A percentile compares a stretch with the other conserved stretches of the same genome.
These are phyloP conservation scores for Kernera saxatilis DNA, from an alignment of 345 rosid genomes.

Conservation along the genomic window DNA sequence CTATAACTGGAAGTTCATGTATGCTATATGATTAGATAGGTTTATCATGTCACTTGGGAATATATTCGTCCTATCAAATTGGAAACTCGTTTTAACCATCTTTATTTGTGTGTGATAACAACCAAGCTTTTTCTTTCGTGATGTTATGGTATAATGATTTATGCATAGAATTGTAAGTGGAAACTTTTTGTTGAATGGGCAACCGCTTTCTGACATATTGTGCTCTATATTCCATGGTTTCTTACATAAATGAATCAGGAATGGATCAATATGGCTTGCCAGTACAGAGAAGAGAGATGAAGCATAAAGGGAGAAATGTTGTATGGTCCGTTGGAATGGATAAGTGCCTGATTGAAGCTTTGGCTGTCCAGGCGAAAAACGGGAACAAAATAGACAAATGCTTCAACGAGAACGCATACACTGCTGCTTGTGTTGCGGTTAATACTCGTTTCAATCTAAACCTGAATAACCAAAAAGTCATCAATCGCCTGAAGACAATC, in stretches of 20 bases:
- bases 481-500: constrained; percentile 84
- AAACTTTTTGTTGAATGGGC: background rate
- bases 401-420: constrained; percentile 72
- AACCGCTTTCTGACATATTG: background rate
- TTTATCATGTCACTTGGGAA: background rate
- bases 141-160: background rate
- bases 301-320: constrained; percentile 84
- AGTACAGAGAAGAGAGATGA: constrained; percentile 57
- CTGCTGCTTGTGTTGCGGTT: constrained; percentile 72
- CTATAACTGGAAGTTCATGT: background rate
- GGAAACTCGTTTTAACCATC: background rate
- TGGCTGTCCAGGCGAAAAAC: constrained; percentile 70
- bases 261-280: constrained; percentile 66
- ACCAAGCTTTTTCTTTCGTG: background rate
- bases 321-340: constrained; percentile 90
- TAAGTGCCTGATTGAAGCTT: constrained; percentile 81
- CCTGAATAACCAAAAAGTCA: constrained; percentile 75
- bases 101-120: background rate
- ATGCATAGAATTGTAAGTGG: background rate
- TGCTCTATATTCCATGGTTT: background rate
- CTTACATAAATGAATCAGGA: constrained; percentile 30
- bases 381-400: constrained; percentile 83
- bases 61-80: background rate
- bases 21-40: background rate
- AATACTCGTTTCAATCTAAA: constrained; percentile 60